phyloP scores from a whole-genome alignment of 352 stramenopile genomes.

The Pythium pyrilobum region DNA sequence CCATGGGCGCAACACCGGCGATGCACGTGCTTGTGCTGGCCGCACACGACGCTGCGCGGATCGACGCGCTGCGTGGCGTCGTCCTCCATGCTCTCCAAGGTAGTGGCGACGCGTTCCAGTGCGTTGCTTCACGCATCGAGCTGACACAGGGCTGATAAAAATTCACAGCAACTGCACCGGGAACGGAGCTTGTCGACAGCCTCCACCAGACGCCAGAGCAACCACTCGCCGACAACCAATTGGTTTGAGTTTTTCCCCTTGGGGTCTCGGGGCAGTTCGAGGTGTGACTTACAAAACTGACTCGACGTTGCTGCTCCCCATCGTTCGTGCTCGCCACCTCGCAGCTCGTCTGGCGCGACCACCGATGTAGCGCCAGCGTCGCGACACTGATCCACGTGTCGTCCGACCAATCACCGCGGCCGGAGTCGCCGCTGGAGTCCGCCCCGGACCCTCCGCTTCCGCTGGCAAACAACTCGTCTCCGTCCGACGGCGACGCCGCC shows the following conservation, averaged over 20 bases:
- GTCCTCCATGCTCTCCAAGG: conserved; percentile 2
- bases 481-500: not conserved
- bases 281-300: not conserved
- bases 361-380: not conserved
- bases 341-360: conserved; percentile 11
- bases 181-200: not conserved
- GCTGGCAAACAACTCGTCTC: not conserved
- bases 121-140: not conserved
- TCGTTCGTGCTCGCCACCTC: not conserved
- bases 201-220: not conserved
- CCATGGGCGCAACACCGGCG: not conserved
- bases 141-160: not conserved
- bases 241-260: too few species aligned
- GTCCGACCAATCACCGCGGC: not conserved
- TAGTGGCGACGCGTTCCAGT: not conserved
- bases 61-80: conserved; percentile 6
- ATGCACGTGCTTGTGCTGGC: conserved; percentile 6
- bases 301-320: not conserved
- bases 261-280: not conserved
- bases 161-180: not conserved
- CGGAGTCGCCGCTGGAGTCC: too few species aligned
- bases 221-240: not conserved
- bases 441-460: not conserved
- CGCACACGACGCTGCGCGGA: not conserved
- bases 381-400: not conserved